phyloP scores from a whole-genome alignment of 139 green algal species.

The Yamagishiella unicocca region DNA sequence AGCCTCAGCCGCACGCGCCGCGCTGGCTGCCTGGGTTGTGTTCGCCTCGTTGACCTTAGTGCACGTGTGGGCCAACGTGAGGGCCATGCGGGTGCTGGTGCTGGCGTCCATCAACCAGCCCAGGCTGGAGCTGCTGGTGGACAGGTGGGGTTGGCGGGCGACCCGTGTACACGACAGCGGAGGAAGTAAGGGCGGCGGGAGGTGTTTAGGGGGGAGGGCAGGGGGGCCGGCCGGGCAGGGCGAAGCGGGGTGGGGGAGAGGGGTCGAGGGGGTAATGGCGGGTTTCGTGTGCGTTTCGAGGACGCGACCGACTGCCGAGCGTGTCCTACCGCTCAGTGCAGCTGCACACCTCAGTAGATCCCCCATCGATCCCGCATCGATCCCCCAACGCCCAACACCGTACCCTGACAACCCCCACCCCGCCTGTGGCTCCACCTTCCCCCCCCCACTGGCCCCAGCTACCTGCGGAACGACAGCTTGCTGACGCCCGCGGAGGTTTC shows the following conservation, averaged over 20 bases:
- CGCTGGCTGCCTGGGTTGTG: conserved; percentile 51
- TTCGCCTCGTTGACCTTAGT: conserved; percentile 70
- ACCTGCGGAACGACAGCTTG: background rate
- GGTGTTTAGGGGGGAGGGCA: background rate
- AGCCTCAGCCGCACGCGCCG: background rate
- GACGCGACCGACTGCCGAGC: no score
- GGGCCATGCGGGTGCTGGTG: conserved; percentile 80
- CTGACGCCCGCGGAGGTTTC: background rate
- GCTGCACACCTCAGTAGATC: no score
- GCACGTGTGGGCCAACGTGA: conserved; percentile 88
- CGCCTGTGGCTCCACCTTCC: background rate
- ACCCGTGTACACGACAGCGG: background rate
- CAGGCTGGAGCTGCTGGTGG: conserved; percentile 70
- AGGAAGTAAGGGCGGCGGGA: background rate
- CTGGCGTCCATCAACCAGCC: conserved; percentile 82
- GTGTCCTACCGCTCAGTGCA: no score
- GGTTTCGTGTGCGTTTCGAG: no score
- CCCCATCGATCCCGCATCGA: no score
- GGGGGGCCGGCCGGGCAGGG: no score
- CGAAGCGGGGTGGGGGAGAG: no score
- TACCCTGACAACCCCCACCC: no score
- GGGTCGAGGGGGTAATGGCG: no score
- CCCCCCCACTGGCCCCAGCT: background rate
- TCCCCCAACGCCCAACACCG: no score
- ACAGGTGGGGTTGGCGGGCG: conserved; percentile 22